These are phyloP conservation scores for Neurospora tetraspora DNA, from an alignment of 495 filamentous ascomycete species.

Conservation along the genomic window DNA sequence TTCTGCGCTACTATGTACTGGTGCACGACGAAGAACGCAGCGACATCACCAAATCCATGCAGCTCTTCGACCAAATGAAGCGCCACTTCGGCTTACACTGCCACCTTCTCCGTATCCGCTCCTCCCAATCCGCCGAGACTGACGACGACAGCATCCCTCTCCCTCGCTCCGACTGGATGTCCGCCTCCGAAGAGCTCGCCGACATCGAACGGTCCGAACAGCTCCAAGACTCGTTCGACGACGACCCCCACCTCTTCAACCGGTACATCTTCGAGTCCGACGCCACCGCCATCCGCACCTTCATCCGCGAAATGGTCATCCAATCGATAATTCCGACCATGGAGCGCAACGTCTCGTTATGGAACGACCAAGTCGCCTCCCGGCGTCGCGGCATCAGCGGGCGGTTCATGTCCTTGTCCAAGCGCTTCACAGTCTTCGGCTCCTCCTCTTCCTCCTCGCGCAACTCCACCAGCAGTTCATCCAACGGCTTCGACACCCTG, in stretches of 20 bases:
- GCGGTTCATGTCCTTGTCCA: constrained; percentile 83
- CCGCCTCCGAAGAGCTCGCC: constrained; percentile 73
- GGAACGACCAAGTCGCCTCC: constrained; percentile 98
- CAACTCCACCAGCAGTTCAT: constrained; percentile 25
- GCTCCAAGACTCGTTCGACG: constrained; percentile 52
- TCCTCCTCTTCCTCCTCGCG: constrained; percentile 30
- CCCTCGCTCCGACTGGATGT: constrained; percentile 77
- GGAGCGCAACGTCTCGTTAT: constrained; percentile 80
- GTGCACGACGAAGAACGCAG: constrained; percentile 95
- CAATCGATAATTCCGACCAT: constrained; percentile 90
- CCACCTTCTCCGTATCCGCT: constrained; percentile 77
- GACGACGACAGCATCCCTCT: constrained; percentile 85
- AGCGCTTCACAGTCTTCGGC: constrained; percentile 75
- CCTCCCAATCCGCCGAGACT: constrained; percentile 72
- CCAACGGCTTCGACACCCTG: constrained; percentile 64
- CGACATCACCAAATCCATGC: constrained; percentile 79
- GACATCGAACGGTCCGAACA: constrained; percentile 53
- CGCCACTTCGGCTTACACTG: constrained; percentile 92
- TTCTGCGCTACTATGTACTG: constrained; percentile 88
- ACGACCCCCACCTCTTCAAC: constrained; percentile 34
- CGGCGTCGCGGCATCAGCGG: constrained; percentile 76
- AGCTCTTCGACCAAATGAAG: constrained; percentile 95
- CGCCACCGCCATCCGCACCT: constrained; percentile 70
- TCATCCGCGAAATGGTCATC: constrained; percentile 85
- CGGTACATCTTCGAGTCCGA: constrained; percentile 88